These are phyloP conservation scores for Alternaria metachromatica DNA, from an alignment of 2,329 filamentous ascomycete genomes.

Conservation along the genomic window DNA sequence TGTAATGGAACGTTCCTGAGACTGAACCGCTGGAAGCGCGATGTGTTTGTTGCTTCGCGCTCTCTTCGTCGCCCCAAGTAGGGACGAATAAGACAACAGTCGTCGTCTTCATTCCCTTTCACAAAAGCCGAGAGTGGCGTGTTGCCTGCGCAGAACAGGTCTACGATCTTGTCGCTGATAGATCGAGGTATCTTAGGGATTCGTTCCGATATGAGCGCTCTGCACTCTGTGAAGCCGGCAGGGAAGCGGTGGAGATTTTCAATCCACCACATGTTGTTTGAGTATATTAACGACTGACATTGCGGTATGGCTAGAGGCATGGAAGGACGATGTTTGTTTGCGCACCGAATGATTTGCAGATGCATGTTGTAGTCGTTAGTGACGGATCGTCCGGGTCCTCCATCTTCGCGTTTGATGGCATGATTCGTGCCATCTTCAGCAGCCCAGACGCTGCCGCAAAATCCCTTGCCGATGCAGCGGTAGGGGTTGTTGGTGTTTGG, in stretches of 20 bases:
- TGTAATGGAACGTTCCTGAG: slow-evolving; percentile 58
- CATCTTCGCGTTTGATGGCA: slow-evolving; percentile 27
- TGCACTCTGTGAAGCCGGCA: slow-evolving; percentile 14
- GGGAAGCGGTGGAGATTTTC: slow-evolving; percentile 14
- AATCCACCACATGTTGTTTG: slow-evolving; percentile 13
- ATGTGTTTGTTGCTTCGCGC: slow-evolving; percentile 5
- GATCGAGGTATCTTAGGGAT: slow-evolving; percentile 19
- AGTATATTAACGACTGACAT: slow-evolving; percentile 16
- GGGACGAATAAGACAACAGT: slow-evolving; percentile 59
- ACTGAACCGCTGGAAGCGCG: slow-evolving; percentile 38
- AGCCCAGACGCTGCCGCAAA: slow-evolving; percentile 26
- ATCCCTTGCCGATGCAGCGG: slow-evolving; percentile 25
- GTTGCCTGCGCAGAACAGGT: slow-evolving; percentile 20
- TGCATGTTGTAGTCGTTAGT: slow-evolving; percentile 28
- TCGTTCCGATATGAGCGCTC: slow-evolving; percentile 12
- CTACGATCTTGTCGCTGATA: slow-evolving; percentile 19
- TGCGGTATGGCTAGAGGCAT: slow-evolving; percentile 18
- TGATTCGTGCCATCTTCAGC: slow-evolving; percentile 5
- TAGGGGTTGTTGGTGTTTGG: not conserved
- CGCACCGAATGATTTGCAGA: slow-evolving; percentile 9
- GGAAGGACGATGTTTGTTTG: not conserved
- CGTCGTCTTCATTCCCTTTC: slow-evolving; percentile 22
- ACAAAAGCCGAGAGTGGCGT: slow-evolving; percentile 10
- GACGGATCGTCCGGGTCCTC: slow-evolving; percentile 21
- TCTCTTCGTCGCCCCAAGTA: slow-evolving; percentile 54